Evolutionary conservation across 78 protist genomes (phyloP).

Genomic region (Dictyostelium firmibasis): DNA sequence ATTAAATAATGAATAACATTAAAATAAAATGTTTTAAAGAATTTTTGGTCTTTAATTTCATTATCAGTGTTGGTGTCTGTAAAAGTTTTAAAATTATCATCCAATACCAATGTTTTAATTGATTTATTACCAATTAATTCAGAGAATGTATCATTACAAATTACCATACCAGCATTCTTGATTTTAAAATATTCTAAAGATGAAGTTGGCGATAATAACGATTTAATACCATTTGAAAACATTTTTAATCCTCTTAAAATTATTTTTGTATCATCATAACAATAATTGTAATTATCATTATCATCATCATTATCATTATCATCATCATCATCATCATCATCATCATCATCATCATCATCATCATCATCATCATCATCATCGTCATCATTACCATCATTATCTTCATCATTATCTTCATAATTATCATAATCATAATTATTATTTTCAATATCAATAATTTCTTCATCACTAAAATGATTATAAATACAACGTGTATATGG

Average conservation of each 20-base stretch:
- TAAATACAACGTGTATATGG: background rate
- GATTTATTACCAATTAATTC: background rate
- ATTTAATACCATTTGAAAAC: background rate
- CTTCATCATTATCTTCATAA: background rate
- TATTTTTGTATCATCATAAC: background rate
- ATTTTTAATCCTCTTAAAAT: background rate
- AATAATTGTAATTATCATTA: too few relatives aligned
- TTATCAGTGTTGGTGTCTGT: background rate
- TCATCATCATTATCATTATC: background rate
- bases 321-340: background rate
- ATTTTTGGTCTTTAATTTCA: background rate
- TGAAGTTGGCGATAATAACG: background rate
- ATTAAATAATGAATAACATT: background rate
- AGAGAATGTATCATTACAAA: background rate
- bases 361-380: background rate
- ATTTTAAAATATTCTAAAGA: background rate
- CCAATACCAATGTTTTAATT: background rate
- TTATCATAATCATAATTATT: too few relatives aligned
- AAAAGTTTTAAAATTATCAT: background rate
- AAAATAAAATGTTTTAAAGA: background rate
- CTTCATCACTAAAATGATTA: background rate
- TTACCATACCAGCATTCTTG: background rate
- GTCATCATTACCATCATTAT: background rate
- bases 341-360: background rate
- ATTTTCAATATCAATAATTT: background rate